phyloP scores from a whole-genome alignment of 805 yeast genomes.

The Myxozyma sirexii region DNA sequence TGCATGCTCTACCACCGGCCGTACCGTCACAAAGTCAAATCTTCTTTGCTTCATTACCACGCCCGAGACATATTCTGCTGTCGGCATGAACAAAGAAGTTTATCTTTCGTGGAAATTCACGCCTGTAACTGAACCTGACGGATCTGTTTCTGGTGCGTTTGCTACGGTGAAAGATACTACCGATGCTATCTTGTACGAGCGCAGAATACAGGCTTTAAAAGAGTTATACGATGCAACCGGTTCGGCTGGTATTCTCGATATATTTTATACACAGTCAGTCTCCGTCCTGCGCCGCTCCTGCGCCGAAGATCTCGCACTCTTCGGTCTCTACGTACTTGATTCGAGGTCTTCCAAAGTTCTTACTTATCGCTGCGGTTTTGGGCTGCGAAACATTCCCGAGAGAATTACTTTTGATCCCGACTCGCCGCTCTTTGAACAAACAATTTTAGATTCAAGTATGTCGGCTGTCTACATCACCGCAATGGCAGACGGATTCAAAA shows the following conservation, averaged over 20 bases:
- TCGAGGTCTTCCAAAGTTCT: slow-evolving; percentile 7
- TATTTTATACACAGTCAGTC: slow-evolving; percentile 24
- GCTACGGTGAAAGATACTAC: slow-evolving; percentile 38
- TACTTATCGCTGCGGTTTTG: slow-evolving; percentile 27
- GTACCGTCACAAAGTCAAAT: slow-evolving; percentile 13
- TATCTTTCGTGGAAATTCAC: slow-evolving; percentile 28
- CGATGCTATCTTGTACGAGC: slow-evolving; percentile 36
- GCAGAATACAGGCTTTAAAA: slow-evolving; percentile 25
- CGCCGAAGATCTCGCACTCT: slow-evolving; percentile 33
- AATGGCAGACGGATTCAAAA: slow-evolving; percentile 20
- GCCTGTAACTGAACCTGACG: slow-evolving; percentile 36
- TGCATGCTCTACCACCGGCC: slow-evolving; percentile 16
- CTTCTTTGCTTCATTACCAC: slow-evolving; percentile 19
- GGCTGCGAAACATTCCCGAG: slow-evolving; percentile 17
- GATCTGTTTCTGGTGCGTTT: slow-evolving; percentile 37
- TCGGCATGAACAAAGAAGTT: slow-evolving; percentile 12
- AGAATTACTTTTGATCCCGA: slow-evolving; percentile 15
- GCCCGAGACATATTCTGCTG: neutral
- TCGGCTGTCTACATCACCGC: slow-evolving; percentile 29
- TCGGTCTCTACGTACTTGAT: slow-evolving; percentile 26
- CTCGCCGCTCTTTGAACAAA: slow-evolving; percentile 28
- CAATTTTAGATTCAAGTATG: slow-evolving; percentile 24
- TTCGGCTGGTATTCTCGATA: slow-evolving; percentile 17
- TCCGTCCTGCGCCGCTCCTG: slow-evolving; percentile 19
- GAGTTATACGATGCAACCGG: slow-evolving; percentile 32